Evolutionary conservation across 2,329 filamentous ascomycete species (phyloP).

Genomic region (Ceratocystis albifundus): DNA sequence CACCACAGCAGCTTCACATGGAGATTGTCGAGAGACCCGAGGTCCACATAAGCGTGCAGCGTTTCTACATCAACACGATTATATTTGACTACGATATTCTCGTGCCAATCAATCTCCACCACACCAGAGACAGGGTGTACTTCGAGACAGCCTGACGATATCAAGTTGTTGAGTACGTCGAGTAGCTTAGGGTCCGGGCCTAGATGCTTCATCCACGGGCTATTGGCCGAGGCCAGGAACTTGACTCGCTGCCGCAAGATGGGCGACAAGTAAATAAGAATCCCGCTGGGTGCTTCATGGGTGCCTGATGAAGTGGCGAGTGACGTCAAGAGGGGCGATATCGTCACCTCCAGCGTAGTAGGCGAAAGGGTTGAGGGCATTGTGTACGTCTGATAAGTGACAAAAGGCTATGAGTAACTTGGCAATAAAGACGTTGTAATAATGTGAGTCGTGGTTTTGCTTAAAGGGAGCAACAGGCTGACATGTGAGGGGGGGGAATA

Average conservation of each 20-base stretch:
- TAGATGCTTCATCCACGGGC: conserved; percentile 31
- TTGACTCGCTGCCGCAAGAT: conserved; percentile 56
- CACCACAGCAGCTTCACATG: conserved; percentile 60
- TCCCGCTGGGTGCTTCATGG: conserved; percentile 42
- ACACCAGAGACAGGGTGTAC: conserved; percentile 74
- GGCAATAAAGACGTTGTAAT: background rate
- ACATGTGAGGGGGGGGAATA: background rate
- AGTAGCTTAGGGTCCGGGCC: conserved; percentile 63
- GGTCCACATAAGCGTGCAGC: conserved; percentile 52
- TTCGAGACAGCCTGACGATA: conserved; percentile 52
- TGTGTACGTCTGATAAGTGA: background rate
- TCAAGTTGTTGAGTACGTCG: conserved; percentile 51
- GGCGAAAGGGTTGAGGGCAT: conserved; percentile 24
- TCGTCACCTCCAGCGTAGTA: conserved; percentile 37
- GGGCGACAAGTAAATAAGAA: conserved; percentile 51
- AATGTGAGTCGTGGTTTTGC: background rate
- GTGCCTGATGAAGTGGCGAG: conserved; percentile 49
- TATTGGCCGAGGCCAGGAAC: conserved; percentile 42
- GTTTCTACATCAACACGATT: conserved; percentile 64
- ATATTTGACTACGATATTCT: conserved; percentile 46
- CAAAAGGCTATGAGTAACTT: no score
- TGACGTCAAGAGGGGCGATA: conserved; percentile 48
- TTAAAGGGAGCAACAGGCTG: background rate
- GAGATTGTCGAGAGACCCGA: conserved; percentile 29
- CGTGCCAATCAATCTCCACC: conserved; percentile 60